phyloP scores from a whole-genome alignment of 768 basidiomycete genomes.

The Russula olivacea region DNA sequence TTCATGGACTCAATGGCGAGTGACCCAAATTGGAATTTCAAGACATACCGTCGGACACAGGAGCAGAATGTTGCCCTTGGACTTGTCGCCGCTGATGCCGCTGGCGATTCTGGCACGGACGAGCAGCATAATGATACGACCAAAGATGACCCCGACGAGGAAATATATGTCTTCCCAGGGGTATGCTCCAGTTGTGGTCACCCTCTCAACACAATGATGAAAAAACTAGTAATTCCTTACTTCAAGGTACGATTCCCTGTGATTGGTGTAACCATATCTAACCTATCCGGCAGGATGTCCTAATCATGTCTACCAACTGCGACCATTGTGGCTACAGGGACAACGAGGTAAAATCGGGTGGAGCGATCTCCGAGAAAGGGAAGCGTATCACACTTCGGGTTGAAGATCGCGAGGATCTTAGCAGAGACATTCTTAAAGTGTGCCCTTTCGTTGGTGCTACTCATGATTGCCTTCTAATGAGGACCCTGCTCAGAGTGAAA shows the following conservation, averaged over 20 bases:
- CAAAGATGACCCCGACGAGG: conserved; percentile 54
- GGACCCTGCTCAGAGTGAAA: conserved; percentile 68
- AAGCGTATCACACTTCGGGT: conserved; percentile 86
- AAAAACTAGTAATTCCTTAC: conserved; percentile 93
- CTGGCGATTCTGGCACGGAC: conserved; percentile 35
- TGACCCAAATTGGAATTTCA: conserved; percentile 90
- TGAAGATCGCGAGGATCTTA: conserved; percentile 86
- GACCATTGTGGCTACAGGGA: conserved; percentile 93
- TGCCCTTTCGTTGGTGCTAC: conserved; percentile 15
- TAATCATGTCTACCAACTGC: conserved; percentile 99
- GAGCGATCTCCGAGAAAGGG: conserved; percentile 82
- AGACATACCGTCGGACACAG: conserved; percentile 69
- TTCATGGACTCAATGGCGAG: conserved; percentile 70
- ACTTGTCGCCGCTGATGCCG: conserved; percentile 45
- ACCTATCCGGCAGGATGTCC: conserved; percentile 60
- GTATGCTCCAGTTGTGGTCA: conserved; percentile 86
- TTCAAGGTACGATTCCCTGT: conserved; percentile 59
- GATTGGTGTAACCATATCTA: background rate
- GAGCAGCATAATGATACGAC: conserved; percentile 18
- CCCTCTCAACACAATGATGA: conserved; percentile 82
- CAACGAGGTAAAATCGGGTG: conserved; percentile 94
- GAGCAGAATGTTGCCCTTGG: conserved; percentile 82
- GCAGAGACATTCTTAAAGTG: conserved; percentile 92
- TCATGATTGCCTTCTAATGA: background rate
- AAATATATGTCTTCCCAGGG: conserved; percentile 84